Base-by-base conservation (phyloP, 1,284 basidiomycete species). In the Ceratobasidium sp. region DNA sequence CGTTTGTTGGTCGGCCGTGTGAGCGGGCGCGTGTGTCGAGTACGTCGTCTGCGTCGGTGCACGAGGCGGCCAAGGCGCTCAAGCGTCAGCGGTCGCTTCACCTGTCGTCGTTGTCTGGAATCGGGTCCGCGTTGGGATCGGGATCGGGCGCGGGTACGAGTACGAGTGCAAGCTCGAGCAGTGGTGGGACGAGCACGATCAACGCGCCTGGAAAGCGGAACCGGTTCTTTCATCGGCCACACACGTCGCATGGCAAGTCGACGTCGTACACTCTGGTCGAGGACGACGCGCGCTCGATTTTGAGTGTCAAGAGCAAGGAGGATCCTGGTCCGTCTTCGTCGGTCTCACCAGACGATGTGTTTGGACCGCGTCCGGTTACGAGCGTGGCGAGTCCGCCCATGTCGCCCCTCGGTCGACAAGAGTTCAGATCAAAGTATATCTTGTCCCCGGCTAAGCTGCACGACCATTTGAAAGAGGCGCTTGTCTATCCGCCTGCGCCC, bases 191-290 rank as follows among this genome's bases (percentile, higher is more conserved):
- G 61, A 22, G 37, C 25, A n/a, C 61, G 57, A n/a, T 13, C 29
- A 25, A 40, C 8, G 22, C 43, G 37, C 44, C 65, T 15, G 52
- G 22, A 7, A 32, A 8, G 37, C 51, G 54, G 37, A 57, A 57
- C 37, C 68, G 68, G 52, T 59, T 70, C 40, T 73, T 73, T 25
- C 59, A 61, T 52, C 56, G 70, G 9, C 70, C 70, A 9, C 70
- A 73, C 62, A 73, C 70, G 40, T 73, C 70, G 40, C 70, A 73
- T 46, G 70, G 57, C 6, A 73, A 73, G 70, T 37, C 49, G 43
- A 62, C 70, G 6, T 46, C 57, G 2, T 62, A 40, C 29, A 44
- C 70, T 19, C 70, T 73, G 25, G 6, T 49, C 13, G 70, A 73
- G 37, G 70, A 73, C 44, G 70, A 73, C 9, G 13, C 44, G 54